Evolutionary conservation across 2,329 filamentous ascomycete genomes (phyloP).

Genomic region (Scytalidium sp.): DNA sequence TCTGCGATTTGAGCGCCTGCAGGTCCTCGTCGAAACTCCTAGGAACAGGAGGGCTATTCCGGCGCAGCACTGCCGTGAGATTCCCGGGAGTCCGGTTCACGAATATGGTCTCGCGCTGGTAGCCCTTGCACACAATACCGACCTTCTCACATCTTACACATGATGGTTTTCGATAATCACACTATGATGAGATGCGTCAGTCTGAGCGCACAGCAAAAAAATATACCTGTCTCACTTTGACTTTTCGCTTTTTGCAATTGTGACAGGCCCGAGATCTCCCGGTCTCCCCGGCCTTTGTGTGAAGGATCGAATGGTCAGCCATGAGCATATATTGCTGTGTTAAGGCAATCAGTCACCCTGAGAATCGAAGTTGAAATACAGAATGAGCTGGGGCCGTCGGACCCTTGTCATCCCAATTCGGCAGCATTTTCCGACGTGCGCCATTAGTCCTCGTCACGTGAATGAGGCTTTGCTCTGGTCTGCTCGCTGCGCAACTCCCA

Average conservation of each 20-base stretch:
- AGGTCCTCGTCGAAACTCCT: background rate
- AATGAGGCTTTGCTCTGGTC: no score
- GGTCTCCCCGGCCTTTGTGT: background rate
- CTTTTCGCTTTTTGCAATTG: conserved; percentile 4
- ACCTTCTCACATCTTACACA: conserved; percentile 7
- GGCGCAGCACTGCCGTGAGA: background rate
- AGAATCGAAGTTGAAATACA: no score
- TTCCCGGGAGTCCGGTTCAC: conserved; percentile 5
- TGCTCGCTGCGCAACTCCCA: no score
- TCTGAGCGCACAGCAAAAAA: background rate
- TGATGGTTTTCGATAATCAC: conserved; percentile 1
- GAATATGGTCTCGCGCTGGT: conserved; percentile 5
- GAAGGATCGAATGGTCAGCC: background rate
- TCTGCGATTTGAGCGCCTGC: background rate
- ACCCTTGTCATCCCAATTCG: no score
- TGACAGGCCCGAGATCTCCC: conserved; percentile 7
- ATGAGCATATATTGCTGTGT: background rate
- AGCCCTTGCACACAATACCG: conserved; percentile 2
- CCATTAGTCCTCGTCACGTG: no score
- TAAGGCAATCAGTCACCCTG: no score
- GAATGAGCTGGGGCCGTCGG: no score
- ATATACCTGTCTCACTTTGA: conserved; percentile 3
- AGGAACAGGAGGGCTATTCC: no score
- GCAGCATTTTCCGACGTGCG: no score
- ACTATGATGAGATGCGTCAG: background rate